These are phyloP conservation scores for Dictyostelium brefeldianum DNA, from an alignment of 78 protist species.

Conservation along the genomic window DNA sequence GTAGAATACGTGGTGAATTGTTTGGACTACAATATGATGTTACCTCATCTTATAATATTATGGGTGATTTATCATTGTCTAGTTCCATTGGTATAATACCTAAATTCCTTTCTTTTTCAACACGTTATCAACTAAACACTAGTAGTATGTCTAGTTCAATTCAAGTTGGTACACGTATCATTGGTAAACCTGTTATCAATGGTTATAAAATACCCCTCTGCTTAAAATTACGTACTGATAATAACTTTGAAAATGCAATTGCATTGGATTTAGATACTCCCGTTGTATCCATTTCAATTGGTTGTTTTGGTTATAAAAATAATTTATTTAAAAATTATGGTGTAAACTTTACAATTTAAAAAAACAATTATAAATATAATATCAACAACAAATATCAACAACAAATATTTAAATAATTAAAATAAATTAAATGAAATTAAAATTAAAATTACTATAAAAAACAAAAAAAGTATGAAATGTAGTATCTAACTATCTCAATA, in stretches of 20 bases:
- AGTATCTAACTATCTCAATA: no score
- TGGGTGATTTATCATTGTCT: constrained; percentile 49
- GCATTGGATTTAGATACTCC: constrained; percentile 8
- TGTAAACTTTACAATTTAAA: neutral
- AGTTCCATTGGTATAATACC: constrained; percentile 6
- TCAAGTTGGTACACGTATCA: constrained; percentile 35
- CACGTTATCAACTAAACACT: constrained; percentile 69
- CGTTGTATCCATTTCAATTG: neutral
- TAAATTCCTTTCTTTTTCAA: constrained; percentile 26
- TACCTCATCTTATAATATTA: constrained; percentile 15
- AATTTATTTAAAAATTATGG: constrained; percentile 22
- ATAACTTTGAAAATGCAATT: neutral
- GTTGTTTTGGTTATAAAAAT: neutral
- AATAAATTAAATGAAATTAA: neutral
- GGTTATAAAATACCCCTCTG: neutral
- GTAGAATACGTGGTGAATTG: constrained; percentile 13
- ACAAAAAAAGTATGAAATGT: neutral
- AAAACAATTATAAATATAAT: no score
- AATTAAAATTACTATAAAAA: neutral
- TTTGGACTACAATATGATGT: neutral
- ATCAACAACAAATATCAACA: neutral
- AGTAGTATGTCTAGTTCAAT: constrained; percentile 7
- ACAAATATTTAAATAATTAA: neutral
- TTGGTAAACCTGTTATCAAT: neutral
- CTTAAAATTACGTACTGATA: constrained; percentile 11